Evolutionary conservation across 169 alveolate genomes (phyloP).

Genomic region (Nephromyces sp.): DNA sequence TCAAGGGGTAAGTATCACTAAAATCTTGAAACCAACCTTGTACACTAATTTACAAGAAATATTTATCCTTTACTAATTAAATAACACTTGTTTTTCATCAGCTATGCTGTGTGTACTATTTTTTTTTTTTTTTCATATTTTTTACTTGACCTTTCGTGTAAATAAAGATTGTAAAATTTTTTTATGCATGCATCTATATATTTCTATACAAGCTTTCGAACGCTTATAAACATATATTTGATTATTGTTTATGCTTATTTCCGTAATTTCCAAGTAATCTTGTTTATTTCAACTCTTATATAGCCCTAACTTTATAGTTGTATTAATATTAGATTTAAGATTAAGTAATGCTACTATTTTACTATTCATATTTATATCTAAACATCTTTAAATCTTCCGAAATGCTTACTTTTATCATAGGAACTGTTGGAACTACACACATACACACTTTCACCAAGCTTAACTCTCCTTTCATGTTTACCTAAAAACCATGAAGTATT

Average conservation of each 20-base stretch:
- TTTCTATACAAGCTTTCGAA: no score
- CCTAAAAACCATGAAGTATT: conserved; percentile 12
- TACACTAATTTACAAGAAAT: not conserved
- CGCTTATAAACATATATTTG: not conserved
- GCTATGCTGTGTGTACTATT: not conserved
- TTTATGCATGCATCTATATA: not conserved
- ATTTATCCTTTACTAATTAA: not conserved
- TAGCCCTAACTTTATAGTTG: not conserved
- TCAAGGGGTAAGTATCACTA: not conserved
- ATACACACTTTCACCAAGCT: conserved; percentile 3
- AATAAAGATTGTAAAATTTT: not conserved
- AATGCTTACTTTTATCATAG: not conserved
- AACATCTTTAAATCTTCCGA: not conserved
- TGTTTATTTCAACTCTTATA: not conserved
- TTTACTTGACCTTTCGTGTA: not conserved
- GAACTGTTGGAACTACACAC: conserved; percentile 3
- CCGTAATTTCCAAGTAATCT: not conserved
- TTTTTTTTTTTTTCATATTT: not conserved
- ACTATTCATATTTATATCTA: not conserved
- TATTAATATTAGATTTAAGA: not conserved
- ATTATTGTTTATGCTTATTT: not conserved
- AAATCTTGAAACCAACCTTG: not conserved
- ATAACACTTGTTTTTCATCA: not conserved
- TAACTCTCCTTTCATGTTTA: conserved; percentile 7
- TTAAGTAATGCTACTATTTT: not conserved